Base-by-base conservation (phyloP, 192 early-diverging fungal species). In the Backusella luteola region DNA sequence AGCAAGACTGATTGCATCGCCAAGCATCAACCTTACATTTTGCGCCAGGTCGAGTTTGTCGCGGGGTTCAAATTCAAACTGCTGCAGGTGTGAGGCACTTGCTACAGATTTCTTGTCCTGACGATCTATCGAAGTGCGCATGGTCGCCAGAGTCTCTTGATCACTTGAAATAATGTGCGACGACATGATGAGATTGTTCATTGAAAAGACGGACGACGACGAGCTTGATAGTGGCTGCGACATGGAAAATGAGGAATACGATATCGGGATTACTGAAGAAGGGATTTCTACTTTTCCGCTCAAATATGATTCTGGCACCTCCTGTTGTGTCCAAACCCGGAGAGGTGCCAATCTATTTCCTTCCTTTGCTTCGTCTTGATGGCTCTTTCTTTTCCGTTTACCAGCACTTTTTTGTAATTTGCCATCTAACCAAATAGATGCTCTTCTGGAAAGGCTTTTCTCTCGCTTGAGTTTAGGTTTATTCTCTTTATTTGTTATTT, bases 1-100 rank as follows among this genome's bases (percentile, higher is more conserved):
- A 35, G 71, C 71, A 6, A 52, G 39, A 52, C 23, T 44, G 42
- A 72, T 72, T 34, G 71, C 71, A 52, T 72, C 71, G 23, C 71
- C 71, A n/a, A 72, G 39, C 36, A 72, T 53, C 21, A 8, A 29
- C n/a, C 42, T 72, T 44, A 72, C 71, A 15, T 72, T 44, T 72
- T 72, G 44, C 29, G 71, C 71, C 34, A 72, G 21, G 21, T 67
- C 34, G 7, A 67, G 29, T 35, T n/a, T 67, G 2, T 12, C 41
- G 21, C 56, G 56, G 23, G 53, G 53, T 23, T 56, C 53, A 56
- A 29, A 63, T 63, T 63, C 56, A 29, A 63, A 63, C 23, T 63
- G 23, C 26, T 63, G 56, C 56, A 29, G 56, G 7, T 63, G 21
- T 63, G 23, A 63, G n/a, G 26, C 26, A 63, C 56, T 63, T 12